Evolutionary conservation across 768 basidiomycete species (phyloP), one percentile per base, ranked within the genome.

Genomic region (Bullera alba): DNA sequence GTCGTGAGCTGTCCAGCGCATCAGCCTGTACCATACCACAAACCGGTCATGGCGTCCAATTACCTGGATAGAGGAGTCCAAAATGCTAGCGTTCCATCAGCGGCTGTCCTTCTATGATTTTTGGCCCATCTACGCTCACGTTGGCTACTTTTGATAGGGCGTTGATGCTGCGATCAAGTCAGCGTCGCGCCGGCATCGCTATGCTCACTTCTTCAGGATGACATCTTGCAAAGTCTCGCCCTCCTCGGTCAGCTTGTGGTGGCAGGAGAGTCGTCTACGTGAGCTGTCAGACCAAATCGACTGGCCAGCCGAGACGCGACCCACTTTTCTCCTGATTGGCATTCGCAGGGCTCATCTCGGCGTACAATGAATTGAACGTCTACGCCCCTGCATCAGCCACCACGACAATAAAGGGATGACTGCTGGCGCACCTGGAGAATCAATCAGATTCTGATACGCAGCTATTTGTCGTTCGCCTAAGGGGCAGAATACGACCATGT

Each of bases 401-500:
- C 39, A n/a, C 3, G n/a, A 35, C 28, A 51, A 25, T 30, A 32
- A 42, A 1, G 36, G 26, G 28, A 25, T 26, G 30, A 23, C 29
- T 10, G 16, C 19, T 34, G 2, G 27, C 62, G 28, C 25, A 64
- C 65, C 76, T 5, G 77, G 75, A 59, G 79, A 80, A n/a, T 71
- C 71, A 21, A 92, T 74, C 28, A 92, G 76, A 4, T 78, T 77
- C 57, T 81, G 84, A 70, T 95, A 93, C 0, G 83, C 86, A 15
- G 70, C 65, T 25, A 82, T 79, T 72, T 95, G 92, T 29, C 74
- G 77, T 0, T 74, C 51, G 0, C 86, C 86, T 42, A 97, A 74
- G 15, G 90, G 92, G 63, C 93, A 99, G 63, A 96, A 93, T 4
- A 95, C 88, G 14, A 96, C 86, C 63, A 89, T 77, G 58, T 99